Evolutionary conservation across 352 stramenopile species (phyloP).

Genomic region (Phytopythium oedochilum): DNA sequence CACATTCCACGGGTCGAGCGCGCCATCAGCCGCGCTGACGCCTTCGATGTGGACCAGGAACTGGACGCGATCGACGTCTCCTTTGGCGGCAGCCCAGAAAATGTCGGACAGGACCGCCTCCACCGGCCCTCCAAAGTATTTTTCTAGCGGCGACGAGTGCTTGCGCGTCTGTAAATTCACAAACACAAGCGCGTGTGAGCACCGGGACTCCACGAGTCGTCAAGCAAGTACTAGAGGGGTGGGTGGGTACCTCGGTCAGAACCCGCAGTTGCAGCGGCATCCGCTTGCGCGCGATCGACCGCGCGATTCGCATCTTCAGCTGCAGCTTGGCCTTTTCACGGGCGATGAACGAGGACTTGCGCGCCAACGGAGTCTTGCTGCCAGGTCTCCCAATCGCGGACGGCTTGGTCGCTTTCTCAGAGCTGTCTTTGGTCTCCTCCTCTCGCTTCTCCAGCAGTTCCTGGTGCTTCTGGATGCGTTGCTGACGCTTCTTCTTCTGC

Average conservation of each 20-base stretch:
- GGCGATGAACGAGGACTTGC: constrained; percentile 38
- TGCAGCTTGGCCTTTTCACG: constrained; percentile 51
- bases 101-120: constrained; percentile 58
- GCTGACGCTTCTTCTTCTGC: constrained; percentile 38
- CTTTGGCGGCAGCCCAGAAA: constrained; percentile 66
- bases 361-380: constrained; percentile 5
- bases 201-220: too few species aligned
- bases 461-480: constrained; percentile 49
- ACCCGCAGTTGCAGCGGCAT: constrained; percentile 69
- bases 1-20: constrained; percentile 67
- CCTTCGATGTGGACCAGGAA: constrained; percentile 59
- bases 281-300: constrained; percentile 45
- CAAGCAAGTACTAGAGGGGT: not conserved
- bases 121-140: constrained; percentile 51
- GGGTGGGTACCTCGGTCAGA: constrained; percentile 50
- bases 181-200: not conserved
- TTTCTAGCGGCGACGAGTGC: constrained; percentile 50
- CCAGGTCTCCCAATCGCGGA: not conserved
- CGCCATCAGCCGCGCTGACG: constrained; percentile 35
- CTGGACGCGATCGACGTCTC: constrained; percentile 45
- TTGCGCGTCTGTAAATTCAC: constrained; percentile 22
- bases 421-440: constrained; percentile 18
- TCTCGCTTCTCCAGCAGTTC: constrained; percentile 57
- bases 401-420: not conserved
- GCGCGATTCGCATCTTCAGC: constrained; percentile 45